phyloP scores from a whole-genome alignment of 1,284 basidiomycete species.

The Rugosomyces carneus region DNA sequence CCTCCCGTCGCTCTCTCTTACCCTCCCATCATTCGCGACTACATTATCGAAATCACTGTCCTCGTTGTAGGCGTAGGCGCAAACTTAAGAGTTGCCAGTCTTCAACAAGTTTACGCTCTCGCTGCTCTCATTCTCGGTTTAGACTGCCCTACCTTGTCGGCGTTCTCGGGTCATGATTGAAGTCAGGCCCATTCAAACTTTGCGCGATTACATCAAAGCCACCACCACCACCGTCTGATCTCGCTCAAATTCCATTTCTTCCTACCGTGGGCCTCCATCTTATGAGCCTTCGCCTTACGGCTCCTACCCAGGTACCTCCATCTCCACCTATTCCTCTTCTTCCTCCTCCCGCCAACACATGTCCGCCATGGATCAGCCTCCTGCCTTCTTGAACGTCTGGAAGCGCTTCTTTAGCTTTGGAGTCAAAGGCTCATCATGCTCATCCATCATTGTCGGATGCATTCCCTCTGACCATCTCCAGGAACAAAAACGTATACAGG shows the following conservation, averaged over 20 bases:
- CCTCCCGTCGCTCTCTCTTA: slow-evolving; percentile 48
- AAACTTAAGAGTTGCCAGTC: slow-evolving; percentile 81
- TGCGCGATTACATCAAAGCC: slow-evolving; percentile 29
- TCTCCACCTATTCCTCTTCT: not conserved
- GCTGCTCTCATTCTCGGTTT: slow-evolving; percentile 82
- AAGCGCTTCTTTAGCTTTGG: too few species aligned
- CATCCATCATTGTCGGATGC: too few species aligned
- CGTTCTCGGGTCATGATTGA: slow-evolving; percentile 94
- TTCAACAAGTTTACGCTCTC: slow-evolving; percentile 93
- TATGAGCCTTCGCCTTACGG: slow-evolving; percentile 5
- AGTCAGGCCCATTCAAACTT: slow-evolving; percentile 51
- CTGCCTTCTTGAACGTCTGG: too few species aligned
- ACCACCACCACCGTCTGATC: slow-evolving; percentile 18
- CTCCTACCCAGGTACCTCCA: slow-evolving; percentile 9
- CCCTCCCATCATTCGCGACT: slow-evolving; percentile 85
- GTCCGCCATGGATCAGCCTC: slow-evolving; percentile 24
- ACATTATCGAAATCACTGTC: slow-evolving; percentile 88
- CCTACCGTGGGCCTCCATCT: slow-evolving; percentile 10
- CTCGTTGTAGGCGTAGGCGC: slow-evolving; percentile 87
- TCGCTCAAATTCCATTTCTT: slow-evolving; percentile 24
- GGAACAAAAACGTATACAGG: too few species aligned
- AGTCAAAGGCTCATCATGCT: too few species aligned
- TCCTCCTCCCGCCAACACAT: slow-evolving; percentile 11
- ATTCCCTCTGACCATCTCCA: too few species aligned
- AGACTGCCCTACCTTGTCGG: slow-evolving; percentile 92